Percentiles rank a stretch among this genome's conserved stretches.
phyloP scores from a whole-genome alignment of 805 yeast species.

The Yamadazyma phyllophila region DNA sequence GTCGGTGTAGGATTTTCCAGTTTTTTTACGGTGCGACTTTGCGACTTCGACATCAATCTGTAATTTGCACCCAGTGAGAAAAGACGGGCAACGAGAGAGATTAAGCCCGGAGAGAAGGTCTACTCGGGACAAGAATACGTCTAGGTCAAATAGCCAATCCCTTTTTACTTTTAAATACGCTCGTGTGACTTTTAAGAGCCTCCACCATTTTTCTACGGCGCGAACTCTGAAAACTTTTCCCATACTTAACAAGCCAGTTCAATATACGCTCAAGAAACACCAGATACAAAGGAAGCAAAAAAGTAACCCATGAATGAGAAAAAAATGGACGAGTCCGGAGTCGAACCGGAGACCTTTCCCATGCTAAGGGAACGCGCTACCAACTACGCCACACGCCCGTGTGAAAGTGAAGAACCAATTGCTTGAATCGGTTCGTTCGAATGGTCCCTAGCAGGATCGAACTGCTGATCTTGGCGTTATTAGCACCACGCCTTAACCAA shows the following conservation, averaged over 20 bases:
- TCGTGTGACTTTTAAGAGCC: no score
- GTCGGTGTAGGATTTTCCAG: background rate
- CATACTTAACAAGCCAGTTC: no score
- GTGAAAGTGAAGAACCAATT: conserved; percentile 8
- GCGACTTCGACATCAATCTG: background rate
- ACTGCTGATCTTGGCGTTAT: conserved; percentile 72
- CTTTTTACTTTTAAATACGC: no score
- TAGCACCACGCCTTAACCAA: conserved; percentile 55
- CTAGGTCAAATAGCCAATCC: no score
- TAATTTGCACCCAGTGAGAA: no score
- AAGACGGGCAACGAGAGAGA: no score
- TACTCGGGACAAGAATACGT: no score
- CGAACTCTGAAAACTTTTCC: no score
- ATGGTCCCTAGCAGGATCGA: conserved; percentile 87
- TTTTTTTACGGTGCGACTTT: conserved; percentile 4
- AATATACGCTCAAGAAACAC: background rate
- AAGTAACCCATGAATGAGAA: conserved; percentile 12
- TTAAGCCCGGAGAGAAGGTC: no score
- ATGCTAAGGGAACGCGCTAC: conserved; percentile 51
- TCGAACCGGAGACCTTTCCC: conserved; percentile 50
- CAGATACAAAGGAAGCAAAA: background rate
- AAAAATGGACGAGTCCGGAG: conserved; percentile 40
- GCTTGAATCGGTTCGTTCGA: conserved; percentile 15
- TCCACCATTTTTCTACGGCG: no score
- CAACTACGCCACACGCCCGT: conserved; percentile 49